Percentiles rank a stretch among this genome's conserved stretches.
phyloP scores from a whole-genome alignment of 495 filamentous ascomycete species.

The Hamigera avellanea region DNA sequence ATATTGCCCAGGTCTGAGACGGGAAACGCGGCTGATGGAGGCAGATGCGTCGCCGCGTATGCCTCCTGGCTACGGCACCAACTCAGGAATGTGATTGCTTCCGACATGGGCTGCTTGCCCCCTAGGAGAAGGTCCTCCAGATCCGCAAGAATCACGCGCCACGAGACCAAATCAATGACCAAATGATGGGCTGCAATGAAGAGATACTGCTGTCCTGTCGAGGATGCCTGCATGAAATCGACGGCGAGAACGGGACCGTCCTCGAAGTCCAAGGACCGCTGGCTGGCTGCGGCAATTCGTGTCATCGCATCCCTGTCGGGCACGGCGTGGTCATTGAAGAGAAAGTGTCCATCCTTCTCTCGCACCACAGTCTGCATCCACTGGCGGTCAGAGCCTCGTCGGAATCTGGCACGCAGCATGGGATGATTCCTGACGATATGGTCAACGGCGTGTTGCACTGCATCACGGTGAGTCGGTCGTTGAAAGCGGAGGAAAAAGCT shows the following conservation, averaged over 20 bases:
- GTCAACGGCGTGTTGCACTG: conserved; percentile 33
- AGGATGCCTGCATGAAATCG: conserved; percentile 19
- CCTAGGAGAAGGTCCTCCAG: conserved; percentile 37
- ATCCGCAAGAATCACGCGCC: conserved; percentile 46
- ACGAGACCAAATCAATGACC: conserved; percentile 48
- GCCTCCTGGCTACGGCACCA: conserved; percentile 20
- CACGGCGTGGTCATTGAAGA: conserved; percentile 5
- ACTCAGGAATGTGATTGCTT: conserved; percentile 12
- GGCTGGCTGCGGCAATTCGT: conserved; percentile 5
- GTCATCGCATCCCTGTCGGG: conserved; percentile 3
- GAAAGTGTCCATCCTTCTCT: conserved; percentile 2
- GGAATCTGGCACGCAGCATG: conserved; percentile 51
- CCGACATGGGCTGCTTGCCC: conserved; percentile 7
- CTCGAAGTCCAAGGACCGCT: conserved; percentile 12
- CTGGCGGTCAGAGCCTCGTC: conserved; percentile 7
- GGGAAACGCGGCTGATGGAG: not conserved
- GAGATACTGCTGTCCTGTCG: conserved; percentile 5
- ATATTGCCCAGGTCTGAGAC: not conserved
- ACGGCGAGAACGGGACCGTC: conserved; percentile 34
- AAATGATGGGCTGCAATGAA: conserved; percentile 42
- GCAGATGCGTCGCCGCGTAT: conserved; percentile 16
- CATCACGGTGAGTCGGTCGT: conserved; percentile 23
- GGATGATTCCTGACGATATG: conserved; percentile 42
- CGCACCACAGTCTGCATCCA: conserved; percentile 11
- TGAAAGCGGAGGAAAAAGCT: conserved; percentile 13